Evolutionary conservation across 1,284 basidiomycete species (phyloP), one percentile per base, ranked within the genome.

Genomic region (Malassezia obtusa): DNA sequence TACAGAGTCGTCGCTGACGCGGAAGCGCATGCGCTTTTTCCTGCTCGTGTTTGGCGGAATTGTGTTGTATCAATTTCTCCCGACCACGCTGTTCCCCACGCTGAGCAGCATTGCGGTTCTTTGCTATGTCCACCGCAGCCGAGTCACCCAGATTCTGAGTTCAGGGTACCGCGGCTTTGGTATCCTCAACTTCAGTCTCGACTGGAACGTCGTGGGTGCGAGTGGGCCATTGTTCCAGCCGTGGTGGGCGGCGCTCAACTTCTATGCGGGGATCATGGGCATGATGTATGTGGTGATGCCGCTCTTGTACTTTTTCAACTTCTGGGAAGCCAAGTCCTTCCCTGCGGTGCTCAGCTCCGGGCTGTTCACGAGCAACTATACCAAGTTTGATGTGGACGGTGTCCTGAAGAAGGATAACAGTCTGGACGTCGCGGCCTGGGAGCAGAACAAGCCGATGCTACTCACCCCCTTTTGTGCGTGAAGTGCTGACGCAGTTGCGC

Each of bases 91-190:
- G 48, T 77, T 78, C 39, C 78, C 78, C 0, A 77, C 78, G 0
- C 65, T 79, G 25, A 78, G 77, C 0, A 77, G 75, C 7, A 73
- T 79, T 24, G 76, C 78, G 0, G 62, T 78, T 4, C 72, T 79
- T 1, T 79, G 78, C 55, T 62, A 78, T 31, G 55, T 77, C 33
- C 65, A 78, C 50, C 65, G 76, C 12, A 50, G 48, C 32, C 25
- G 44, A 3, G 41, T 50, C 3, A 41, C 53, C 1, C 48, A 47
- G 10, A 76, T 74, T 0, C 67, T 79, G 14, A 76, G 77, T 28
- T 76, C 75, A n/a, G 78, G 77, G 10, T 79, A 78, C 58, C 64
- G 73, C 4, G 78, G 78, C 2, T 70, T 79, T n/a, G 78, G 78
- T 6, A 73, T 78, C 45, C 62, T 76, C 35, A 77, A 79, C 60